Evolutionary conservation across 1,284 basidiomycete species (phyloP).

Genomic region (Athelia sp.): DNA sequence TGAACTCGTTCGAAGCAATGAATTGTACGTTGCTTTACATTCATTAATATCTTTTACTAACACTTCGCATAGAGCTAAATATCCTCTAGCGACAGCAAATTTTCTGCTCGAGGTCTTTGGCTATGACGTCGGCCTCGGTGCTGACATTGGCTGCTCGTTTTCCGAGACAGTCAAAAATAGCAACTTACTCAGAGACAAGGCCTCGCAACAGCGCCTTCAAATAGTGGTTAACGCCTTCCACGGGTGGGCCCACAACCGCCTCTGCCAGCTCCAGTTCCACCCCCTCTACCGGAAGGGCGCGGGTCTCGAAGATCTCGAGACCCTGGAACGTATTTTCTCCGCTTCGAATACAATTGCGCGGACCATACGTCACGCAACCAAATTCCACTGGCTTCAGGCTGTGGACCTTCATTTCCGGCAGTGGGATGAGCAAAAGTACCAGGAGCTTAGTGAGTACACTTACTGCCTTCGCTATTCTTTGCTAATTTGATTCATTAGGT

Average conservation of each 20-base stretch:
- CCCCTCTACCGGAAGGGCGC: slow-evolving; percentile 14
- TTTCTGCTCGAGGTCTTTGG: slow-evolving; percentile 9
- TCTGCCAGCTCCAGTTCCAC: slow-evolving; percentile 20
- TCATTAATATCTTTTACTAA: background rate
- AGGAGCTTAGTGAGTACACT: slow-evolving; percentile 16
- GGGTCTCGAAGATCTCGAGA: slow-evolving; percentile 24
- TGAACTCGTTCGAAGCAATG: slow-evolving; percentile 16
- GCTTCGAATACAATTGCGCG: slow-evolving; percentile 17
- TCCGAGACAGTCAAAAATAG: slow-evolving; percentile 7
- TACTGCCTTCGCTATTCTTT: background rate
- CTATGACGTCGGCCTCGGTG: slow-evolving; percentile 6
- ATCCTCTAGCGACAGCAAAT: slow-evolving; percentile 10
- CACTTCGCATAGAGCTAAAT: slow-evolving; percentile 11
- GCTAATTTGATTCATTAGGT: slow-evolving; percentile 5
- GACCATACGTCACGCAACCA: slow-evolving; percentile 17
- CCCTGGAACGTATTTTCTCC: slow-evolving; percentile 20
- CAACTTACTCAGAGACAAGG: slow-evolving; percentile 10
- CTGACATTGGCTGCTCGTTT: slow-evolving; percentile 14
- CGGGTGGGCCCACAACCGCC: slow-evolving; percentile 20
- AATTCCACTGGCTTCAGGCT: slow-evolving; percentile 17
- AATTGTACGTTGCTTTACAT: slow-evolving; percentile 4
- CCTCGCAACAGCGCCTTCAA: background rate
- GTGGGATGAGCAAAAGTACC: slow-evolving; percentile 22
- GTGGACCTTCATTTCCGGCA: slow-evolving; percentile 19
- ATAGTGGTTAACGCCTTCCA: slow-evolving; percentile 22